Evolutionary conservation across 129 eudicot genomes (phyloP).

Genomic region (Arctium minus): DNA sequence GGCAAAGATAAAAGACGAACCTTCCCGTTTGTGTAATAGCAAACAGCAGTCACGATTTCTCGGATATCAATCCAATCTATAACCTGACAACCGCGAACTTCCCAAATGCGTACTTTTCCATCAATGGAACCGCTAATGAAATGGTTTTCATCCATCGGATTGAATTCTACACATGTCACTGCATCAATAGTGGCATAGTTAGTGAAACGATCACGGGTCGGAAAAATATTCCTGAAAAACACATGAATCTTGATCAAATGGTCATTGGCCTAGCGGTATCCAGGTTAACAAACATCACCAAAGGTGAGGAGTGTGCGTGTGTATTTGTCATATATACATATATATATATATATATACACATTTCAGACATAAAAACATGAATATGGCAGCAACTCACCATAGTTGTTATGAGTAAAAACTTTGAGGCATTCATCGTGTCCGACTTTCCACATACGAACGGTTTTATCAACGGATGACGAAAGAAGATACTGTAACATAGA

Average conservation of each 20-base stretch:
- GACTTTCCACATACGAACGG: constrained; percentile 75
- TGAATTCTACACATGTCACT: constrained; percentile 84
- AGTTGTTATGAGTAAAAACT: constrained; percentile 61
- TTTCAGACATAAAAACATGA: neutral
- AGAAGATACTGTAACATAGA: constrained; percentile 51
- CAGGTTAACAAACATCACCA: too few species aligned
- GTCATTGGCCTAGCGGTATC: neutral
- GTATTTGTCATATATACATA: neutral
- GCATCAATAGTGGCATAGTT: constrained; percentile 34
- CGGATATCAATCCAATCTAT: constrained; percentile 31
- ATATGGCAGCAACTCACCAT: constrained; percentile 37
- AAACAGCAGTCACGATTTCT: constrained; percentile 31
- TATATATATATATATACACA: neutral
- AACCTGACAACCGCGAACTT: constrained; percentile 11
- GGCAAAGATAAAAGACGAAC: constrained; percentile 18
- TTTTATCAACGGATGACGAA: constrained; percentile 74
- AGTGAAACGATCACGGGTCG: neutral
- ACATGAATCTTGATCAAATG: neutral
- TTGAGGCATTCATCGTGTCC: constrained; percentile 51
- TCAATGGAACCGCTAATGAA: constrained; percentile 36
- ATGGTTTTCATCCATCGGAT: constrained; percentile 37
- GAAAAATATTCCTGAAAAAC: neutral
- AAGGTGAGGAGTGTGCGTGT: too few species aligned
- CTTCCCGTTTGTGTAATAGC: constrained; percentile 35
- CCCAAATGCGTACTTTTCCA: constrained; percentile 39